Evolutionary conservation across 129 eudicot species (phyloP).

Genomic region (Tagetes patula): DNA sequence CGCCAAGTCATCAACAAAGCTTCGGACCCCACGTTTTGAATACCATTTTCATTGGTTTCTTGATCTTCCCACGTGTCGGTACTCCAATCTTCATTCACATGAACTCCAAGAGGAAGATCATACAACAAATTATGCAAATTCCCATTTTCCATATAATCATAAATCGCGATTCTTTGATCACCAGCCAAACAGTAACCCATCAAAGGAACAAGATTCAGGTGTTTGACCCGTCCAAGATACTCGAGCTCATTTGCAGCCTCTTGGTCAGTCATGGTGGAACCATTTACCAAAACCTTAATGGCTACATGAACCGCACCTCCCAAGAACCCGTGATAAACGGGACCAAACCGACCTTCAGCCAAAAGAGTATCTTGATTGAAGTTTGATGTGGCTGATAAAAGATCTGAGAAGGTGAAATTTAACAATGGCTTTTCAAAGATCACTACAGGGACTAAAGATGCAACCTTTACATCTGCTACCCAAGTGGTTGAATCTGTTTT

Average conservation of each 20-base stretch:
- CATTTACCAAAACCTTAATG: slow-evolving; percentile 71
- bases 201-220: slow-evolving; percentile 76
- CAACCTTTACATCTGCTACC: slow-evolving; percentile 85
- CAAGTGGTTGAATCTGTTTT: slow-evolving; percentile 89
- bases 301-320: slow-evolving; percentile 80
- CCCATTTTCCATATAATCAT: slow-evolving; percentile 81
- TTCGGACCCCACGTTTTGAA: slow-evolving; percentile 53
- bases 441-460: slow-evolving; percentile 71
- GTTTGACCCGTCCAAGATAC: slow-evolving; percentile 67
- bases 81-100: slow-evolving; percentile 74
- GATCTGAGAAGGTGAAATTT: slow-evolving; percentile 77
- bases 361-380: slow-evolving; percentile 69
- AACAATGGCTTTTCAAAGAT: slow-evolving; percentile 89
- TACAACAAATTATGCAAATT: slow-evolving; percentile 70
- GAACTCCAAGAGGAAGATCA: slow-evolving; percentile 74
- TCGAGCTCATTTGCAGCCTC: slow-evolving; percentile 88
- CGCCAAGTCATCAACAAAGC: slow-evolving; percentile 61
- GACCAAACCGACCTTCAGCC: slow-evolving; percentile 83
- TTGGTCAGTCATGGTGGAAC: slow-evolving; percentile 72
- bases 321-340: slow-evolving; percentile 70
- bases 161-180: slow-evolving; percentile 70
- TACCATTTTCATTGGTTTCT: slow-evolving; percentile 41
- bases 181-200: slow-evolving; percentile 91
- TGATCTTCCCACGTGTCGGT: slow-evolving; percentile 70
- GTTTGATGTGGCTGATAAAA: slow-evolving; percentile 77